Percentiles rank a stretch among this genome's conserved stretches.
phyloP scores from a whole-genome alignment of 192 early-diverging fungal species.

The Mortierella alpina region DNA sequence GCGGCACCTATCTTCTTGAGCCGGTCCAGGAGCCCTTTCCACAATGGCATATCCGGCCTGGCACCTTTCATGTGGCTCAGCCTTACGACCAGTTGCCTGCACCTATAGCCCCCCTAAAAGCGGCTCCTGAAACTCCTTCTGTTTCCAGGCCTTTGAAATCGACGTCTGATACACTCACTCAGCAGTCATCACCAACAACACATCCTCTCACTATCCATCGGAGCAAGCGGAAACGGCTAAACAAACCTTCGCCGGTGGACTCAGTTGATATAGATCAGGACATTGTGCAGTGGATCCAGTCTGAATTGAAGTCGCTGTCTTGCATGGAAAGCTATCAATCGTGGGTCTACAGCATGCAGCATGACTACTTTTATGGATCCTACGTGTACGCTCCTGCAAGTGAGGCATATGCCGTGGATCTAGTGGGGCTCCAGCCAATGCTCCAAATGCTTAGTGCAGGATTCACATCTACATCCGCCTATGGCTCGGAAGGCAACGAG shows the following conservation, averaged over 20 bases:
- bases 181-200: neutral
- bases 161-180: neutral
- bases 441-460: slow-evolving; percentile 27
- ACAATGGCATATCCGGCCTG: slow-evolving; percentile 37
- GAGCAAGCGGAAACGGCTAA: no score
- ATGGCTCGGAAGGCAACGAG: neutral
- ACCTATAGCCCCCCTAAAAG: no score
- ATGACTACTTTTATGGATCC: slow-evolving; percentile 32
- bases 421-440: slow-evolving; percentile 27
- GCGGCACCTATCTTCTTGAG: slow-evolving; percentile 17
- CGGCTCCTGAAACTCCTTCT: no score
- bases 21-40: slow-evolving; percentile 6
- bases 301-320: neutral
- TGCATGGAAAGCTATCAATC: neutral
- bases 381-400: slow-evolving; percentile 13
- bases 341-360: neutral
- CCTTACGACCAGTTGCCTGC: slow-evolving; percentile 16
- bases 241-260: neutral
- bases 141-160: no score
- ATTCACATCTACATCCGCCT: slow-evolving; percentile 4
- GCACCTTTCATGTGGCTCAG: slow-evolving; percentile 35
- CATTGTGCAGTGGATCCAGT: slow-evolving; percentile 17
- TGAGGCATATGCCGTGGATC: slow-evolving; percentile 17
- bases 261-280: neutral
- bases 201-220: neutral